These are phyloP conservation scores for Canna indica DNA, from an alignment of 176 grass and related monocot genomes.

Conservation along the genomic window DNA sequence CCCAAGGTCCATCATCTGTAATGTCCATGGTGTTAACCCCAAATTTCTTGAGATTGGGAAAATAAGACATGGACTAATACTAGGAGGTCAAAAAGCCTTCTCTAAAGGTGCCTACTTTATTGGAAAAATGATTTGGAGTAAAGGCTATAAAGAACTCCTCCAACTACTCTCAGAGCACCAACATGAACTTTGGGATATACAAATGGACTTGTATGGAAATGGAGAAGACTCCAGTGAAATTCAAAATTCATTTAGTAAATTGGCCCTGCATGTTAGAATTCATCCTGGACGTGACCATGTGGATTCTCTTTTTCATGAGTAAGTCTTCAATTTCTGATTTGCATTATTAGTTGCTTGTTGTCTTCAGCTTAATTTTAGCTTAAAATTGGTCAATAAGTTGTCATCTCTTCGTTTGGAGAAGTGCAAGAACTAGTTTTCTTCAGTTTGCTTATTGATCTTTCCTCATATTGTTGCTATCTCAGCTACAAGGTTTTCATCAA, in stretches of 20 bases:
- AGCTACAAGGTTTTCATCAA: constrained; percentile 99
- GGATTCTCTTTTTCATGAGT: constrained; percentile 90
- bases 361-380: background rate
- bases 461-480: constrained; percentile 16
- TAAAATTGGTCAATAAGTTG: background rate
- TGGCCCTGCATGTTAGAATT: constrained; percentile 54
- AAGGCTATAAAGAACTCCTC: constrained; percentile 84
- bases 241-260: constrained; percentile 49
- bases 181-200: constrained; percentile 49
- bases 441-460: background rate
- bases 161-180: constrained; percentile 58
- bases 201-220: constrained; percentile 89
- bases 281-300: constrained; percentile 78
- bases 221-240: constrained; percentile 79
- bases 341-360: background rate
- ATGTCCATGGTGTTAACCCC: constrained; percentile 97
- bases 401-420: background rate
- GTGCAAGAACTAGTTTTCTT: background rate
- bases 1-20: constrained; percentile 76
- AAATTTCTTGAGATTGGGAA: constrained; percentile 84
- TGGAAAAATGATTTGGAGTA: constrained; percentile 98
- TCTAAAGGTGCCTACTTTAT: constrained; percentile 93
- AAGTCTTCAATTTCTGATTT: constrained; percentile 20
- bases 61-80: constrained; percentile 46
- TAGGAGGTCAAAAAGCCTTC: constrained; percentile 43